phyloP scores from a whole-genome alignment of 306 rosid genomes.

The Corylus avellana region DNA sequence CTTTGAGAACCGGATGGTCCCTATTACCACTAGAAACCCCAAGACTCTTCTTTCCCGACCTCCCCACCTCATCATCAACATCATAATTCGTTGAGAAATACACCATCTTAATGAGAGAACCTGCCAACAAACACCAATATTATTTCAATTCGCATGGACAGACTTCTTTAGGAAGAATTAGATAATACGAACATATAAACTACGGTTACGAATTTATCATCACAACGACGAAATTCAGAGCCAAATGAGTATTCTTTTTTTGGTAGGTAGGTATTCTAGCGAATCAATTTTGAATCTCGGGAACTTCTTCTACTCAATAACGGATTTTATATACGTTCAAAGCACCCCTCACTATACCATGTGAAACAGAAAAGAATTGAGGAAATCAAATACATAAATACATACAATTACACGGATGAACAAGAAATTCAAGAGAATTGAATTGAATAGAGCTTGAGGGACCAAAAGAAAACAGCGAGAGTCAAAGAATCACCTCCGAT shows the following conservation, averaged over 20 bases:
- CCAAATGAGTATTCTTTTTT: background rate
- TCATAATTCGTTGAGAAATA: slow-evolving; percentile 66
- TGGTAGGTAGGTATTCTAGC: too few relatives aligned
- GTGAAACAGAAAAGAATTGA: background rate
- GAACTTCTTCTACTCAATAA: background rate
- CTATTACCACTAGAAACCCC: slow-evolving; percentile 37
- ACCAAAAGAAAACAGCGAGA: background rate
- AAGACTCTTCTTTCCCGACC: slow-evolving; percentile 39
- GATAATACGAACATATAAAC: background rate
- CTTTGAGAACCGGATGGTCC: slow-evolving; percentile 48
- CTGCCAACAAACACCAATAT: slow-evolving; percentile 42
- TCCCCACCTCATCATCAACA: slow-evolving; percentile 29
- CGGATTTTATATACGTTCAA: background rate
- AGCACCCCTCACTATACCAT: background rate
- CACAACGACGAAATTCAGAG: background rate
- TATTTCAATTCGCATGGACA: background rate
- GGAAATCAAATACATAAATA: background rate
- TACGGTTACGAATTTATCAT: background rate
- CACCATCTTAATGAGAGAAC: slow-evolving; percentile 80
- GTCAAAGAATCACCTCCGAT: slow-evolving; percentile 64
- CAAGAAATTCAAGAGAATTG: background rate
- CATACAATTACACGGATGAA: background rate
- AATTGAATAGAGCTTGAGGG: background rate
- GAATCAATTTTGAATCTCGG: background rate
- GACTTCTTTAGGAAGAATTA: background rate